phyloP scores from a whole-genome alignment of 2,329 filamentous ascomycete species.

The Fusarium tupiense region DNA sequence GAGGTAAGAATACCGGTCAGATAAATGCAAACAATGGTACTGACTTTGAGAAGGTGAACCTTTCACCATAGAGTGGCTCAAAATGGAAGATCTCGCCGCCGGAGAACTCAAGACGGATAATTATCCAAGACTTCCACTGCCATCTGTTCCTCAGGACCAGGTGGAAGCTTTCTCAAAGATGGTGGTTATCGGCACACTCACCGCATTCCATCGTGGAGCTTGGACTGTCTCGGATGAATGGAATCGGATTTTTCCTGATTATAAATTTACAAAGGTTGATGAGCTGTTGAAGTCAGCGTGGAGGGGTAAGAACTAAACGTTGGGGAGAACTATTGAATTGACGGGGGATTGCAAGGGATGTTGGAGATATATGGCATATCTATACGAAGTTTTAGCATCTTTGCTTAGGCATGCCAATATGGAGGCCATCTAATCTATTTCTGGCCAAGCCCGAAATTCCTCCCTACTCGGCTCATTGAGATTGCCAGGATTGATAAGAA shows the following conservation, averaged over 20 bases:
- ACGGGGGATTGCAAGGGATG: no score
- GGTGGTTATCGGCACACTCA: background rate
- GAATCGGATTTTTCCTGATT: background rate
- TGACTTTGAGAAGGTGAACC: background rate
- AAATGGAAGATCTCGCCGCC: background rate
- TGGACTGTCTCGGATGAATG: background rate
- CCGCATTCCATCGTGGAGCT: background rate
- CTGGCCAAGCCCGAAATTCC: no score
- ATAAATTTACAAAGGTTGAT: background rate
- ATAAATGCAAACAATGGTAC: no score
- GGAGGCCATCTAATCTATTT: no score
- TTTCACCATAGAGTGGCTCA: conserved; percentile 2
- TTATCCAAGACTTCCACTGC: background rate
- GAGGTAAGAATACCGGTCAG: background rate
- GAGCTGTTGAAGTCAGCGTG: background rate
- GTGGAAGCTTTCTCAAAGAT: conserved; percentile 13
- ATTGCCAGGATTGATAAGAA: no score
- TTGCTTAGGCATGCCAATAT: no score
- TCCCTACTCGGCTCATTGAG: no score
- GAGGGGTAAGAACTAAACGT: rapidly evolving
- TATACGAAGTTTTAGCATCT: no score
- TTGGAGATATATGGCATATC: no score
- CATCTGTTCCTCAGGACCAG: background rate
- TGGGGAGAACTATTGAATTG: no score
- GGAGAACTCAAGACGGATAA: background rate